Evolutionary conservation across 805 yeast species (phyloP), one percentile per base, ranked within the genome.

Genomic region (Candida maesae): DNA sequence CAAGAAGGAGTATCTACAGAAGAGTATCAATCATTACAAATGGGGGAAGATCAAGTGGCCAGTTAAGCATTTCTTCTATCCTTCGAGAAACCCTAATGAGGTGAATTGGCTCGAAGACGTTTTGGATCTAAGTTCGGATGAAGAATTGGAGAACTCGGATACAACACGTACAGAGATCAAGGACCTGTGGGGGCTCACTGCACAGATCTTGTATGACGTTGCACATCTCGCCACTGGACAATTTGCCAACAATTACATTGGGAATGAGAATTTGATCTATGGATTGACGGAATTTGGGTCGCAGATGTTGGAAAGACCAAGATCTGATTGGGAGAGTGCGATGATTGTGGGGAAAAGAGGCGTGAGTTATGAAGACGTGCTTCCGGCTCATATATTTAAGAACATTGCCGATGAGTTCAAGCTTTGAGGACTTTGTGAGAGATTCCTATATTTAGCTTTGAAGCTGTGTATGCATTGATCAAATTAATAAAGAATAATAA

Each of bases 161-260:
- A 63, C 65, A 58, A 72, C 50, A 55, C 29, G 42, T 6, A 33
- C 39, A 4, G 76, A 66, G 26, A 71, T 79, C 28, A 77, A 84
- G 53, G 84, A 83, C 53, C 80, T 85, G 5, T 84, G 93, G 95
- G 95, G 95, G 1, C 63, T 84, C 27, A 84, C 93, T 0, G 91
- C 90, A 3, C 83, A 82, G 55, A 84, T 84, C 9, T 56, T 84
- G n/a, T 84, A 76, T 52, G 91, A 84, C 56, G 54, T 84, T 21
- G 81, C 88, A 2, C 71, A 70, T 42, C 67, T 83, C 9, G 65
- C 74, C 4, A 47, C 76, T 51, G 66, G 66, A 29, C 45, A 58
- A 38, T 46, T 59, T 9, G 41, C 26, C 2, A 53, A 49, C 25
- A 55, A 50, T 12, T 58, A 66, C 20, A 56, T 75, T 33, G 87